Percentiles rank a stretch among this genome's conserved stretches.
phyloP scores from a whole-genome alignment of 140 eudicot species.

The Oenanthe javanica region DNA sequence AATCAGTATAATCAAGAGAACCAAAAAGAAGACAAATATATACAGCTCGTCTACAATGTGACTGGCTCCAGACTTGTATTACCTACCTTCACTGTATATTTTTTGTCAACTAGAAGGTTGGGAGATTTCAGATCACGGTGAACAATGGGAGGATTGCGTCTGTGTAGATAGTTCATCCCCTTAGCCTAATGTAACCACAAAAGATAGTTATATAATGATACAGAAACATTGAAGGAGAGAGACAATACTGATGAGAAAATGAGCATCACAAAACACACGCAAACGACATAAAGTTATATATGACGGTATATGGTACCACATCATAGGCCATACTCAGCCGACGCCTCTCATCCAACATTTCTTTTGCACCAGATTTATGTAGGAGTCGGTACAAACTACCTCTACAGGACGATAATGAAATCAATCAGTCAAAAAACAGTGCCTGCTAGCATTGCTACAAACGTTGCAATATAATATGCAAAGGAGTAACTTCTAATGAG shows the following conservation, averaged over 20 bases:
- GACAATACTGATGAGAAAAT: neutral
- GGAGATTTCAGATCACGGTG: slow-evolving; percentile 96
- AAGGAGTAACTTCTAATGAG: slow-evolving; percentile 8
- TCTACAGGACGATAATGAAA: slow-evolving; percentile 29
- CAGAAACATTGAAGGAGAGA: neutral
- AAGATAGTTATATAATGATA: neutral
- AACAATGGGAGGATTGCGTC: slow-evolving; percentile 88
- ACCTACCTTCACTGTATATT: slow-evolving; percentile 79
- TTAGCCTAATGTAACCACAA: slow-evolving; percentile 50
- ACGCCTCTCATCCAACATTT: slow-evolving; percentile 65
- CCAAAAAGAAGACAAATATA: neutral
- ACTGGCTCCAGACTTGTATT: neutral
- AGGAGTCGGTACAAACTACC: slow-evolving; percentile 83
- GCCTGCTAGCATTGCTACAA: neutral
- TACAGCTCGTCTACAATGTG: neutral
- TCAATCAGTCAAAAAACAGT: neutral
- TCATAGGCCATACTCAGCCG: slow-evolving; percentile 90
- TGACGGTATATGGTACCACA: slow-evolving; percentile 43
- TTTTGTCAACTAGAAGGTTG: slow-evolving; percentile 86
- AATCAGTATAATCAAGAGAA: neutral
- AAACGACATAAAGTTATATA: neutral
- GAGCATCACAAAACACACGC: neutral
- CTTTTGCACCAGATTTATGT: slow-evolving; percentile 74
- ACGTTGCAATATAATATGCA: neutral
- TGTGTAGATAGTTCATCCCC: slow-evolving; percentile 98